Percentiles rank a stretch among this genome's conserved stretches.
phyloP scores from a whole-genome alignment of 2,329 filamentous ascomycete genomes.

The Thermoascus crustaceus region DNA sequence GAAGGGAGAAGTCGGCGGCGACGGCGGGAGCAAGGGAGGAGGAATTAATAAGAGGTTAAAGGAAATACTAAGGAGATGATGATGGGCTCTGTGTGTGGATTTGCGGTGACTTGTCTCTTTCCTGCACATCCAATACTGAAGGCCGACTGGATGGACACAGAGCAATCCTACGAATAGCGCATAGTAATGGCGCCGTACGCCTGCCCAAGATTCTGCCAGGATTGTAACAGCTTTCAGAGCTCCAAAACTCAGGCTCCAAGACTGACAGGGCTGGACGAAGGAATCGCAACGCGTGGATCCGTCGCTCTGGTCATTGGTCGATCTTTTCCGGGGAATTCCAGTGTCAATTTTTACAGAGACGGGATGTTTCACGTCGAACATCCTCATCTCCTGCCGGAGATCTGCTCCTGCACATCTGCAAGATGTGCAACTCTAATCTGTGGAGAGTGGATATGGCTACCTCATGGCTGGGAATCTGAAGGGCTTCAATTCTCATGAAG shows the following conservation, averaged over 20 bases:
- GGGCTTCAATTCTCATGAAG: neutral
- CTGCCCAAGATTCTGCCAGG: neutral
- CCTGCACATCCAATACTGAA: neutral
- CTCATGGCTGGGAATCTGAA: too few relatives aligned
- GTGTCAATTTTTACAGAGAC: slow-evolving; percentile 2
- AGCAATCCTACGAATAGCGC: neutral
- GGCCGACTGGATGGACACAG: neutral
- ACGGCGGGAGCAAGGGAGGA: neutral
- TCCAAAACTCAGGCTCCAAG: neutral
- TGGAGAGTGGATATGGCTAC: neutral
- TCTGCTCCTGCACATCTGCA: neutral
- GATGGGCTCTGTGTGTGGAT: neutral
- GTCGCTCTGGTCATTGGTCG: slow-evolving; percentile 4
- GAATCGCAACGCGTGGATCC: slow-evolving; percentile 1
- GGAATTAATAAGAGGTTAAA: neutral
- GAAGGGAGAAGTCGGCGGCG: neutral
- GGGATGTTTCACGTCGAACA: slow-evolving; percentile 1
- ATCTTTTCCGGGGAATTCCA: slow-evolving; percentile 1
- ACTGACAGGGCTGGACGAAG: neutral
- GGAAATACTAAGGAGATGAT: neutral
- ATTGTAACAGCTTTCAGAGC: neutral
- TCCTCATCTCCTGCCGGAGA: slow-evolving; percentile 2
- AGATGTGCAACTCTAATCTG: slow-evolving; percentile 1
- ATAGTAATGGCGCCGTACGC: neutral
- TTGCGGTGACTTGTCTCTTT: neutral